These are phyloP conservation scores for Yamagishiella unicocca DNA, from an alignment of 139 green algal genomes.

Conservation along the genomic window DNA sequence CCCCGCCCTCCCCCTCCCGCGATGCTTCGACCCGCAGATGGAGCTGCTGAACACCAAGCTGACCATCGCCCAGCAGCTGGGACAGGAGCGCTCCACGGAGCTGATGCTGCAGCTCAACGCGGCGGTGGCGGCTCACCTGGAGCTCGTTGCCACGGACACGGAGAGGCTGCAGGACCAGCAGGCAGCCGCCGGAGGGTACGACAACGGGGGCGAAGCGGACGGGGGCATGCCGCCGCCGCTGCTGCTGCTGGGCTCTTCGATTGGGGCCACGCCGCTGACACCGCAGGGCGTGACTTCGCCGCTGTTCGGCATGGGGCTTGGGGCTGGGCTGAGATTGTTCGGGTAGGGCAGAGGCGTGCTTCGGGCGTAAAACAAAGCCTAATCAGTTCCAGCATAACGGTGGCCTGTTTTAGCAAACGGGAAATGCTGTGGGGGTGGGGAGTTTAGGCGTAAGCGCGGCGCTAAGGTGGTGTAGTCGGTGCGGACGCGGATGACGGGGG, in stretches of 20 bases:
- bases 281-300: background rate
- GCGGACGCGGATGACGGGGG: too few relatives aligned
- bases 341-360: too few relatives aligned
- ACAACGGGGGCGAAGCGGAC: background rate
- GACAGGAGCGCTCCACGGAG: background rate
- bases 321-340: slow-evolving; percentile 7
- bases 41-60: slow-evolving; percentile 43
- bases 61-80: slow-evolving; percentile 24
- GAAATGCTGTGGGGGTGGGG: too few relatives aligned
- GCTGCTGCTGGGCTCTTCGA: slow-evolving; percentile 4
- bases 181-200: background rate
- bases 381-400: too few relatives aligned
- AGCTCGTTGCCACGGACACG: slow-evolving; percentile 16
- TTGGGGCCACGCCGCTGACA: background rate
- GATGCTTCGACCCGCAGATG: background rate
- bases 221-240: background rate
- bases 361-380: too few relatives aligned
- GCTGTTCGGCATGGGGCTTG: background rate
- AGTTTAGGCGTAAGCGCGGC: too few relatives aligned
- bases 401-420: too few relatives aligned
- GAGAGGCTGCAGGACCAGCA: slow-evolving; percentile 12
- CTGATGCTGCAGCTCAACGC: background rate
- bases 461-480: too few relatives aligned
- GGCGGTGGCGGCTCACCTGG: slow-evolving; percentile 2
- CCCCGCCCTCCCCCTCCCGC: background rate